Conservation (phyloP, 441 rosid species). For the Breynia disticha region DNA sequence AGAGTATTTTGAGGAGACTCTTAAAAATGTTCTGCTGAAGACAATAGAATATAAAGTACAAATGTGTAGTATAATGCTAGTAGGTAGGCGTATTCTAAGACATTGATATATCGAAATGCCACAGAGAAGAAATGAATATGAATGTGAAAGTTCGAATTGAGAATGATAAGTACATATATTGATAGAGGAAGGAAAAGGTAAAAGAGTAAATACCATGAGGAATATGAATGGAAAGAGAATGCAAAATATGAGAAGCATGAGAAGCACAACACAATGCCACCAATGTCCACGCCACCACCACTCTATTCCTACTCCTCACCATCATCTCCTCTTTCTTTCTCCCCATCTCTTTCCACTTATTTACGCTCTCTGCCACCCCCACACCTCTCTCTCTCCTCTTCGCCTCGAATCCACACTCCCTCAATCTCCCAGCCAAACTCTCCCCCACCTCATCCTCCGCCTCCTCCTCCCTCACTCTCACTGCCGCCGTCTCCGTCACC, state of each 20-base stretch:
- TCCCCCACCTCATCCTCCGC: slow-evolving; percentile 37
- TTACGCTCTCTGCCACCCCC: slow-evolving; percentile 65
- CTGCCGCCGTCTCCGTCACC: slow-evolving; percentile 89
- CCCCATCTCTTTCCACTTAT: slow-evolving; percentile 67
- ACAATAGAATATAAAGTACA: no score
- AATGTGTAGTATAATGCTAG: no score
- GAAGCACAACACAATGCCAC: slow-evolving; percentile 95
- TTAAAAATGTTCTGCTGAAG: no score
- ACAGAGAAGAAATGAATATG: no score
- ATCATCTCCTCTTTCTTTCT: slow-evolving; percentile 68
- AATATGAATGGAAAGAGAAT: slow-evolving; percentile 75
- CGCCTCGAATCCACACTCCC: slow-evolving; percentile 69
- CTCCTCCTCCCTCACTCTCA: slow-evolving; percentile 39
- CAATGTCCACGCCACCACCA: slow-evolving; percentile 83
- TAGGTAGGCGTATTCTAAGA: no score
- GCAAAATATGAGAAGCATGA: slow-evolving; percentile 79
- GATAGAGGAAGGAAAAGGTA: background rate
- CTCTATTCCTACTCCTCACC: slow-evolving; percentile 65
- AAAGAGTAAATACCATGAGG: slow-evolving; percentile 48
- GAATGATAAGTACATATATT: no score
- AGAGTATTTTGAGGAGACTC: no score
- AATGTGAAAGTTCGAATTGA: no score
- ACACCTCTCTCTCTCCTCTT: slow-evolving; percentile 60
- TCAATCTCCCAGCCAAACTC: slow-evolving; percentile 58
- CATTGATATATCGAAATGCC: no score